Base-by-base conservation (phyloP, 2,329 filamentous ascomycete species). In the Torrubiellomyces zombiae region DNA sequence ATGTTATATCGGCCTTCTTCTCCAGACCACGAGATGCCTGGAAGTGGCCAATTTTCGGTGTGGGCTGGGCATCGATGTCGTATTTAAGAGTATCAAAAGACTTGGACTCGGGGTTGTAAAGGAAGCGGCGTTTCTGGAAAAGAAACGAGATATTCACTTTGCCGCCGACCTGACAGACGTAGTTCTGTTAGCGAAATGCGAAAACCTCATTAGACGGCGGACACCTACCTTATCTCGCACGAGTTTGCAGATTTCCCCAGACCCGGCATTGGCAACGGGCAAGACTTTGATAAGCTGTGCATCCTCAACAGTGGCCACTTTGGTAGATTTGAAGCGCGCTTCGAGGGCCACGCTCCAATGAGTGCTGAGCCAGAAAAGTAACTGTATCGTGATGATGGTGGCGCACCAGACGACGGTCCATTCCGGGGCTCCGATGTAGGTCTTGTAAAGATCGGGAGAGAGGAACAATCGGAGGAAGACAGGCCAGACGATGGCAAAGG, bases 321-420 rank as follows among this genome's bases (percentile, higher is more conserved):
- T 67, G 28, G 63, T 75, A 2, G 85, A 71, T 9, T 79, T 95
- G 51, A 95, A 93, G 32, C 74, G 54, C 13, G 76, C 77, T 44
- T 74, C 70, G 34, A 95, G 59, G 45, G 85, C 75, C 48, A 98
- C 82, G 45, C 81, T 95, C 89, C 89, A 98, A 57, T 95, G 82
- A 23, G 89, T 98, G 58, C 79, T 86, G 33, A 98, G 66, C 86
- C 89, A 98, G 39, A 83, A 58, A 35, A 98, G 65, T 35, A 80
- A 74, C 58, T 98, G 91, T 28, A 77, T 44, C 8, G 85, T 93
- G 48, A 91, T 63, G 46, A 98, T 94, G 38, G 72, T 66, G 42
- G 79, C 86, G 37, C 77, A 69, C 74, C 81, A 98, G 34, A 98
- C 81, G 48, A 93, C 92, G 1, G 91, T 95, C 86, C 89, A 98